Conservation (phyloP, 371 early-diverging fungal species). For the Apophysomyces trapeziformis region DNA sequence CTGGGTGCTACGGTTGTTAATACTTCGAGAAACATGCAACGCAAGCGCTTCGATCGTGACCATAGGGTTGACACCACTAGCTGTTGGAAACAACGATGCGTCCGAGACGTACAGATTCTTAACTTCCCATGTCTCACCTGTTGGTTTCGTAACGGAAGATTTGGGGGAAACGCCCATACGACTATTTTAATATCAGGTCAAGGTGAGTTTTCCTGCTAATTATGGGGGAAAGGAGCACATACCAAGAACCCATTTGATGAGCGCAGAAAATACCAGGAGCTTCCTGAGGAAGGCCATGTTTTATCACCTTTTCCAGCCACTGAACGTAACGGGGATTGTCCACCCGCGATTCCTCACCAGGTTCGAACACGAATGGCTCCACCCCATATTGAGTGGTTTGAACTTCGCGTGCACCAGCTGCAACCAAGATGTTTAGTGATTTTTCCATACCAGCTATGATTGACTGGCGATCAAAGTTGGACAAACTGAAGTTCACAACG, state of each 20-base stretch:
- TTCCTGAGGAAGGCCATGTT: conserved; percentile 22
- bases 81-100: conserved; percentile 70
- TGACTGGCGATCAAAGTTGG: conserved; percentile 50
- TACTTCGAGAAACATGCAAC: conserved; percentile 36
- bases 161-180: conserved; percentile 64
- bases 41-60: conserved; percentile 58
- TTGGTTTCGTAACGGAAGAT: conserved; percentile 60
- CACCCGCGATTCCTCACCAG: conserved; percentile 27
- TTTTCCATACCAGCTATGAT: conserved; percentile 50
- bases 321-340: conserved; percentile 31
- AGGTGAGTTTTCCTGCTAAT: not conserved
- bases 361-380: conserved; percentile 37
- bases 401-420: conserved; percentile 70
- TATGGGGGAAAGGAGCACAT: not conserved
- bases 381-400: conserved; percentile 47
- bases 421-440: conserved; percentile 53
- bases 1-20: conserved; percentile 9
- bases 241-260: conserved; percentile 69
- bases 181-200: conserved; percentile 25
- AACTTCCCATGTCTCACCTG: conserved; percentile 74
- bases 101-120: conserved; percentile 72
- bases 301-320: conserved; percentile 21
- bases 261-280: conserved; percentile 32
- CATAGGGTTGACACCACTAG: conserved; percentile 82
- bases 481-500: conserved; percentile 44